A percentile compares a stretch with the other conserved stretches of the same genome.
phyloP scores from a whole-genome alignment of 2,329 filamentous ascomycete species.

The Claviceps pusilla region DNA sequence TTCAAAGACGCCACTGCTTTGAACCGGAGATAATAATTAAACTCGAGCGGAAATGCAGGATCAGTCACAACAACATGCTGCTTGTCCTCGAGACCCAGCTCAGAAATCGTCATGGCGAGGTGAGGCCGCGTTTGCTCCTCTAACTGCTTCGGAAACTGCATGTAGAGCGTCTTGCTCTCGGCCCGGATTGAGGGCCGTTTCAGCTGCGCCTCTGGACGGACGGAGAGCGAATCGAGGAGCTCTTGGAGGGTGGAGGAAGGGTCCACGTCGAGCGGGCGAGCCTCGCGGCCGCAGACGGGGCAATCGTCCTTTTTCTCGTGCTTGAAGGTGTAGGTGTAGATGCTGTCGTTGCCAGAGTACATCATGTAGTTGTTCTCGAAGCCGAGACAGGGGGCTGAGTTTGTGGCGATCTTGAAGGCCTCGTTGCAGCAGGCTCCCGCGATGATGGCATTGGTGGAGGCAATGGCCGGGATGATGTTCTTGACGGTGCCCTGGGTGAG shows the following conservation, averaged over 20 bases:
- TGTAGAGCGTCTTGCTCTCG: constrained; percentile 75
- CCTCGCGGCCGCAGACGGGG: constrained; percentile 76
- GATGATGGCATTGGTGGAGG: constrained; percentile 92
- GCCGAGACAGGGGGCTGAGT: constrained; percentile 64
- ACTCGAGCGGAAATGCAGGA: constrained; percentile 67
- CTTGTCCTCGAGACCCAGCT: constrained; percentile 58
- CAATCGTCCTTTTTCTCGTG: constrained; percentile 91
- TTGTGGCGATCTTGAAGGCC: constrained; percentile 83
- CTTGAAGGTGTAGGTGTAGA: constrained; percentile 96
- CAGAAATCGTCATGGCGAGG: constrained; percentile 58
- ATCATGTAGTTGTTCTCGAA: constrained; percentile 91
- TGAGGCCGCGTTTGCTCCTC: constrained; percentile 78
- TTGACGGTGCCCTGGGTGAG: constrained; percentile 96
- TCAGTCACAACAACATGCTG: constrained; percentile 89
- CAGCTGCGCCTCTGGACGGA: constrained; percentile 75
- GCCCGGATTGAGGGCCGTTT: constrained; percentile 79
- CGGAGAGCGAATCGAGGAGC: constrained; percentile 69
- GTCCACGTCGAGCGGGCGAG: constrained; percentile 60
- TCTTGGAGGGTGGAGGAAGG: constrained; percentile 61
- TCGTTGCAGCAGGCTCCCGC: constrained; percentile 94
- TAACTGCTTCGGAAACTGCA: constrained; percentile 66
- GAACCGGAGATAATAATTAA: constrained; percentile 40
- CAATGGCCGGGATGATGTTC: constrained; percentile 97
- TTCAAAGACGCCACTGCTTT: constrained; percentile 5
- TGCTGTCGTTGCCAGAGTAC: constrained; percentile 89